Base-by-base conservation (phyloP, 306 rosid genomes). In the Calophaca sinica region DNA sequence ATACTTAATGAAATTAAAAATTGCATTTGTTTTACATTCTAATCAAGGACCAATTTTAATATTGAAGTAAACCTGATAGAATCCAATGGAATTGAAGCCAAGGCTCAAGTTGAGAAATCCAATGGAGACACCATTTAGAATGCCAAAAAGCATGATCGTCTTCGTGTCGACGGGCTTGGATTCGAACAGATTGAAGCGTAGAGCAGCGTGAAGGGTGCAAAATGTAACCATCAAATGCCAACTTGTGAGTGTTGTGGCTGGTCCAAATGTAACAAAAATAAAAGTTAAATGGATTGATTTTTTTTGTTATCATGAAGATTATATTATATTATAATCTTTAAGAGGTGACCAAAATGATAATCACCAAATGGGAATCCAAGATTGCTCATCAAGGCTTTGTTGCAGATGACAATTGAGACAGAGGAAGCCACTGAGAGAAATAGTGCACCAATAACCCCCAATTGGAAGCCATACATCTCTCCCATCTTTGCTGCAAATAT, bases 301-400 rank as follows among this genome's bases (percentile, higher is more conserved):
- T 11, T 15, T 11, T 59, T 5, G 4, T 57, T 4, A 46, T 54
- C 3, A 63, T 51, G 48, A 41, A 64, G 52, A 62, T 2, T 28
- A 31, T 9, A 38, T 48, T 4, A 35, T 61, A 59, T 59, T 11
- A 59, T 33, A 10, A 46, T 62, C 9, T 42, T 32, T 12, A 41
- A 77, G 39, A 51, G 5, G 53, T 7, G 9, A 32, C 3, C 4
- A 50, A 59, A 73, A 36, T 52, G 70, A 4, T 31, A 58, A 68
- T 57, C 72, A 93, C 98, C 98, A 14, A 93, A 93, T 80, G 96
- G 99, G 86, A 94, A 94, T 73, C 99, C 99, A 53, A 94, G 96
- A 77, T 92, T 88, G 96, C 99, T 94, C 97, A 94, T 94, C 85
- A 94, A 82, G 75, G 99, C 96, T 83, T 94, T 94, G 89, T 94